Evolutionary conservation across 1,284 basidiomycete genomes (phyloP).

Genomic region (Phellinidium pouzarii): DNA sequence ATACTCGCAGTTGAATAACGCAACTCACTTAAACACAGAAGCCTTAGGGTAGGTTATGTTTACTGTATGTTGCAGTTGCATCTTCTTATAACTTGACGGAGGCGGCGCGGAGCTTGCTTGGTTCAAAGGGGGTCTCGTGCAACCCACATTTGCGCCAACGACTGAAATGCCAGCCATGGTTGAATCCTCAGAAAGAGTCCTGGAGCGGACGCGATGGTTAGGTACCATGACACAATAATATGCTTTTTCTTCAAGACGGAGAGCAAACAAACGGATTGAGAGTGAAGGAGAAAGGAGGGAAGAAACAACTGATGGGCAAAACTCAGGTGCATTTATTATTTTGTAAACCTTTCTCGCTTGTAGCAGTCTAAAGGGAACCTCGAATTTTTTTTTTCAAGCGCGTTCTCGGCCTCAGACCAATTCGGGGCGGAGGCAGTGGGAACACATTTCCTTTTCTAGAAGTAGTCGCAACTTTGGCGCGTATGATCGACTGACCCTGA

Average conservation of each 20-base stretch:
- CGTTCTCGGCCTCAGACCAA: neutral
- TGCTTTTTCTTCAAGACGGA: neutral
- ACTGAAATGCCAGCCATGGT: neutral
- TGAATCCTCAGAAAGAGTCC: neutral
- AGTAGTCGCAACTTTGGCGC: neutral
- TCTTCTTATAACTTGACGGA: neutral
- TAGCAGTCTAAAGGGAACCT: neutral
- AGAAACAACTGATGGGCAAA: too few species aligned
- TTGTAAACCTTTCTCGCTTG: neutral
- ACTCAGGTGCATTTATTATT: neutral
- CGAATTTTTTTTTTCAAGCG: too few species aligned
- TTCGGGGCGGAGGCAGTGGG: neutral
- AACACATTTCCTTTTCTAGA: neutral
- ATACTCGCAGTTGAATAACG: neutral
- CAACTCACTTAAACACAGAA: slow-evolving; percentile 1
- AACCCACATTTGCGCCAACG: neutral
- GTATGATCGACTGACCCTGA: neutral
- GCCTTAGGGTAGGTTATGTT: neutral
- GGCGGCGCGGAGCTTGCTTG: neutral
- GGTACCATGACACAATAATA: neutral
- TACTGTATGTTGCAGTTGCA: neutral
- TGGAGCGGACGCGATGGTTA: neutral
- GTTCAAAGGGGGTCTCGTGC: neutral
- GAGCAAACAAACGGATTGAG: neutral
- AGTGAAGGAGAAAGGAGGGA: neutral